Base-by-base conservation (phyloP, 2,329 filamentous ascomycete species). In the Alternaria gansuensis region DNA sequence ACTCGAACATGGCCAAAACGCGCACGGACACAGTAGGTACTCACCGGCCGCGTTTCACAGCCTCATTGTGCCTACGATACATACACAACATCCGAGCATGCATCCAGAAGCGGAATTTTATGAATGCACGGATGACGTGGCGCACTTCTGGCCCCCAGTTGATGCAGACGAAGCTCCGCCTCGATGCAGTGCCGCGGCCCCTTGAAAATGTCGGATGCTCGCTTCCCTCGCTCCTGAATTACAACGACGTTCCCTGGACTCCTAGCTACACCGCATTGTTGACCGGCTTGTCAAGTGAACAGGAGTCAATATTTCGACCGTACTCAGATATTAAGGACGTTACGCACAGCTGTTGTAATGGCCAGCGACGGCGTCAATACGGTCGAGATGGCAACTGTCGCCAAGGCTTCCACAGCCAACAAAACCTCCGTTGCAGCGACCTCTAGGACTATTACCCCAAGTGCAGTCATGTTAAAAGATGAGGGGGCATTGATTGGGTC, bases 101-200 rank as follows among this genome's bases (percentile, higher is more conserved):
- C 34, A 21, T 39, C 28, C 36, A 51, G 17, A 60, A 44, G 58
- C 55, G 50, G 50, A 58, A 23, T 10, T 33, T 21, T 54, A 26
- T 41, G 56, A 44, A 58, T 45, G 63, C 61, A 65, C 61, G 61
- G 59, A 48, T 67, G 63, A 66, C 56, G 62, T 68, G 66, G 66
- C 65, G 60, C 31, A 53, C 40, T 52, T 64, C 51, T 63, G 56
- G 63, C 63, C 63, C 63, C 63, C 58, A 62, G 24, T 17, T 43
- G 44, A 45, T 65, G 61, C 54, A 63, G 51, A 54, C 14, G 14
- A 29, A 59, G 58, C 65, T 69, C 63, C 63, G 65, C 65, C 59
- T 63, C 50, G 37, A 62, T 62, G 63, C 65, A 65, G 63, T 66
- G 61, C 63, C 65, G 60, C 65, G 64, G 40, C 43, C 52, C 54